Percentiles rank a stretch among this genome's conserved stretches.
These are phyloP conservation scores for Fraxinus velutina DNA, from an alignment of 305 asterid genomes.

Conservation along the genomic window DNA sequence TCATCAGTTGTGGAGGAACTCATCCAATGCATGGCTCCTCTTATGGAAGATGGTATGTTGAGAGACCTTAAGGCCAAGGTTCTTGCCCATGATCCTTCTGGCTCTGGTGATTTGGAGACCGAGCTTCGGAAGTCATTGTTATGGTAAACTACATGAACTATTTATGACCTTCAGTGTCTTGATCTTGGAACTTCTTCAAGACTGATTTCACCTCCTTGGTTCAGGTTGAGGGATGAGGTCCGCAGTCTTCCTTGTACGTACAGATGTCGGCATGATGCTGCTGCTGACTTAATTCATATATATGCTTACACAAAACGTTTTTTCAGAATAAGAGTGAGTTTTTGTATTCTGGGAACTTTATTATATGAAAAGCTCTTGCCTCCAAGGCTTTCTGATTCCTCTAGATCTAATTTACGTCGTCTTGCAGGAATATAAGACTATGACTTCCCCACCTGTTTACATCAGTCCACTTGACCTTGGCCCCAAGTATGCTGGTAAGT, in stretches of 20 bases:
- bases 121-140: slow-evolving; percentile 73
- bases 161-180: neutral
- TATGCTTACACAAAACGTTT: slow-evolving; percentile 84
- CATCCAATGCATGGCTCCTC: slow-evolving; percentile 75
- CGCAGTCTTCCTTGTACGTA: slow-evolving; percentile 83
- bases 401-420: slow-evolving; percentile 9
- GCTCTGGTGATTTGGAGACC: slow-evolving; percentile 50
- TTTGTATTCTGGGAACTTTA: slow-evolving; percentile 5
- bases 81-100: slow-evolving; percentile 73
- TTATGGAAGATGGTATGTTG: slow-evolving; percentile 57
- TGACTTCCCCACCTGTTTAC: slow-evolving; percentile 85
- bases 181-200: neutral
- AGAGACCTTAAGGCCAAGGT: slow-evolving; percentile 72
- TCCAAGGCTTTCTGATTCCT: slow-evolving; percentile 8
- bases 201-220: slow-evolving; percentile 17
- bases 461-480: slow-evolving; percentile 95
- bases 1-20: slow-evolving; percentile 93
- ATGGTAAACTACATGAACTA: slow-evolving; percentile 52
- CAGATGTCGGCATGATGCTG: slow-evolving; percentile 94
- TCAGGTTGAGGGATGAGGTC: slow-evolving; percentile 97
- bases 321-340: slow-evolving; percentile 70
- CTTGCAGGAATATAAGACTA: slow-evolving; percentile 72
- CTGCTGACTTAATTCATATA: slow-evolving; percentile 93
- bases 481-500: slow-evolving; percentile 75
- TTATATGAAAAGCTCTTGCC: neutral